These are phyloP conservation scores for Craterostigma plantagineum DNA, from an alignment of 257 asterid genomes.

Conservation along the genomic window DNA sequence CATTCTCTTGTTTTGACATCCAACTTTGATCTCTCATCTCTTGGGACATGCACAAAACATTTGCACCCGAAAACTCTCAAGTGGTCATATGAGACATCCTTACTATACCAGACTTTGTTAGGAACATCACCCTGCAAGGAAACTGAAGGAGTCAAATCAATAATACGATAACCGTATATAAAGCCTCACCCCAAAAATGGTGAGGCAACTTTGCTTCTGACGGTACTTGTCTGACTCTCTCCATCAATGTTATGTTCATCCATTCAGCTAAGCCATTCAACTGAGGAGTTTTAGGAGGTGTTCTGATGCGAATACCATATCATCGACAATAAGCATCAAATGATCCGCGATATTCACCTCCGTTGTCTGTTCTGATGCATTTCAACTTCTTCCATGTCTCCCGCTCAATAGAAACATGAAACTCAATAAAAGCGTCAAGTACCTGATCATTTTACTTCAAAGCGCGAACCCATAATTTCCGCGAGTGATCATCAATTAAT, in stretches of 20 bases:
- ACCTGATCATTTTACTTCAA: not conserved
- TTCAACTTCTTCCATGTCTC: conserved; percentile 1
- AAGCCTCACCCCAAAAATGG: not conserved
- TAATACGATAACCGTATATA: not conserved
- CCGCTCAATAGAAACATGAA: not conserved
- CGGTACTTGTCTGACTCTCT: not conserved
- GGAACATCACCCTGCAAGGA: not conserved
- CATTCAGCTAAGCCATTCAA: not conserved
- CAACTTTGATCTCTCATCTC: not conserved
- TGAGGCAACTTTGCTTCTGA: not conserved
- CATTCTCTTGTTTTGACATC: not conserved
- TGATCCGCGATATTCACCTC: conserved; percentile 5
- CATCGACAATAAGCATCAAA: conserved; percentile 3
- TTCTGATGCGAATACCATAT: conserved; percentile 1
- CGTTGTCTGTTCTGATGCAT: conserved; percentile 6
- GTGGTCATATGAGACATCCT: not conserved
- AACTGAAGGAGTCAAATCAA: not conserved
- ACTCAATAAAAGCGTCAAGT: not conserved
- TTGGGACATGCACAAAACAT: not conserved
- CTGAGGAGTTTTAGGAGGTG: not conserved
- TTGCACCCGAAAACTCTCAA: not conserved
- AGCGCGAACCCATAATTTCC: not conserved
- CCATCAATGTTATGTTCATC: not conserved
- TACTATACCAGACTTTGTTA: not conserved
- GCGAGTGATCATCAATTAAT: not conserved